A percentile compares a stretch with the other conserved stretches of the same genome.
These are phyloP conservation scores for Citrus reticulata DNA, from an alignment of 345 rosid species.

Conservation along the genomic window DNA sequence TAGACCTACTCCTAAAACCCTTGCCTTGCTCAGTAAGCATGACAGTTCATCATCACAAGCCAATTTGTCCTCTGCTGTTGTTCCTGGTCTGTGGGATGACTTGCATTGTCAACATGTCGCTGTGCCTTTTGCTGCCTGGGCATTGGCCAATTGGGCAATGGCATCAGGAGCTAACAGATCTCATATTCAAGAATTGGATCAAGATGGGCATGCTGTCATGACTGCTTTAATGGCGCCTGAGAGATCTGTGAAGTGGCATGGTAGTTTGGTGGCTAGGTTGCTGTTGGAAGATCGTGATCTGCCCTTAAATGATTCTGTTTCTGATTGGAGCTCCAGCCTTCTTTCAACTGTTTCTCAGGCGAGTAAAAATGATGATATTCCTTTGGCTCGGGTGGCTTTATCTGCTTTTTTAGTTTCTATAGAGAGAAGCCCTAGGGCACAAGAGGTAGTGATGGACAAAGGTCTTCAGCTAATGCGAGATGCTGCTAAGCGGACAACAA, in stretches of 20 bases:
- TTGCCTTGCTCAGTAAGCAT: conserved; percentile 52
- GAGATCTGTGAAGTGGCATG: conserved; percentile 99
- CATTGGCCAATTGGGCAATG: conserved; percentile 98
- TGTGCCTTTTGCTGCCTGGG: conserved; percentile 99
- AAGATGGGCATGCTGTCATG: conserved; percentile 85
- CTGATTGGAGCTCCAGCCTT: conserved; percentile 91
- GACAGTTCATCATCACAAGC: conserved; percentile 44
- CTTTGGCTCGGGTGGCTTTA: conserved; percentile 77
- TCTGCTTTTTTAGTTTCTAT: conserved; percentile 84
- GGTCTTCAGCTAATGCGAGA: conserved; percentile 90
- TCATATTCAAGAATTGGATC: conserved; percentile 87
- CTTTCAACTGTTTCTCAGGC: conserved; percentile 81
- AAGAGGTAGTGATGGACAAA: conserved; percentile 63
- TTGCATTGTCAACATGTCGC: conserved; percentile 98
- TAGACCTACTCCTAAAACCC: conserved; percentile 37
- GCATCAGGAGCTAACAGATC: conserved; percentile 81
- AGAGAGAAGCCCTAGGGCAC: conserved; percentile 71
- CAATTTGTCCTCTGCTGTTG: conserved; percentile 63
- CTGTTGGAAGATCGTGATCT: conserved; percentile 81
- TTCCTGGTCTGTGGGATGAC: conserved; percentile 99
- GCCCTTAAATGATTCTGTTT: conserved; percentile 77
- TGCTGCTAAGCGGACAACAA: conserved; percentile 58
- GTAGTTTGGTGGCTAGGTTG: conserved; percentile 83
- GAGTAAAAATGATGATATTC: conserved; percentile 72
- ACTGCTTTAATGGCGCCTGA: conserved; percentile 88